Evolutionary conservation across 2,329 filamentous ascomycete genomes (phyloP).

Genomic region (Magnaporthiopsis incrustans): DNA sequence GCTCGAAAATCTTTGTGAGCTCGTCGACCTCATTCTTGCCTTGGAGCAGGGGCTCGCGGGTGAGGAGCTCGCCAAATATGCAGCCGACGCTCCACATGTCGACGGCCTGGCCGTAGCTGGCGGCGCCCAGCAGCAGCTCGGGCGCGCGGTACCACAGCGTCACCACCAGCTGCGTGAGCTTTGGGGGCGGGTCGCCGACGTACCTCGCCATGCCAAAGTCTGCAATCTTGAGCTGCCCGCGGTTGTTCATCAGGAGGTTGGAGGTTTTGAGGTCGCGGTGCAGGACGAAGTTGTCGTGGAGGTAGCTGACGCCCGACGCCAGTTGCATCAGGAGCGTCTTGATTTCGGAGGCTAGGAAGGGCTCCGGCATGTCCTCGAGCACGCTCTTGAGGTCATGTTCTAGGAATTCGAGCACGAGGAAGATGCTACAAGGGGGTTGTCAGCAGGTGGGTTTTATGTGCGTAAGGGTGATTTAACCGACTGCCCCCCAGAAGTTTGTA

Average conservation of each 20-base stretch:
- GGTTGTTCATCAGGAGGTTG: constrained; percentile 91
- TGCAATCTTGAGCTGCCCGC: constrained; percentile 87
- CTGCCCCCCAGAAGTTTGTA: neutral
- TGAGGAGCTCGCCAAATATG: constrained; percentile 87
- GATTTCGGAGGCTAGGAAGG: constrained; percentile 84
- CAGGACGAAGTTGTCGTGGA: constrained; percentile 85
- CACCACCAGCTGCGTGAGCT: constrained; percentile 86
- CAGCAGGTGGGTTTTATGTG: neutral
- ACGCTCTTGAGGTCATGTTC: constrained; percentile 95
- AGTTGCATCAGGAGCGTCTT: constrained; percentile 87
- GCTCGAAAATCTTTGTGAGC: constrained; percentile 76
- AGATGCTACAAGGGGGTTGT: constrained; percentile 50
- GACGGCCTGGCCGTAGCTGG: constrained; percentile 65
- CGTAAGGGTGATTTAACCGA: neutral
- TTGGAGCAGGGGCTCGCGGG: constrained; percentile 73
- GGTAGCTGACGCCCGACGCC: constrained; percentile 68
- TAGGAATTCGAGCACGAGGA: constrained; percentile 93
- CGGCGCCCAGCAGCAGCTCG: constrained; percentile 77
- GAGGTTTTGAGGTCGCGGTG: constrained; percentile 91
- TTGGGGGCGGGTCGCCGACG: constrained; percentile 66
- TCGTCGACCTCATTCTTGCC: constrained; percentile 92
- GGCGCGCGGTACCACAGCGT: constrained; percentile 95
- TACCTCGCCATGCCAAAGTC: constrained; percentile 98
- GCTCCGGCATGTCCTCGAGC: constrained; percentile 88
- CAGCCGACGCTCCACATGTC: constrained; percentile 97